phyloP scores from a whole-genome alignment of 2,329 filamentous ascomycete genomes.

The Aspergillus spinulosporus region DNA sequence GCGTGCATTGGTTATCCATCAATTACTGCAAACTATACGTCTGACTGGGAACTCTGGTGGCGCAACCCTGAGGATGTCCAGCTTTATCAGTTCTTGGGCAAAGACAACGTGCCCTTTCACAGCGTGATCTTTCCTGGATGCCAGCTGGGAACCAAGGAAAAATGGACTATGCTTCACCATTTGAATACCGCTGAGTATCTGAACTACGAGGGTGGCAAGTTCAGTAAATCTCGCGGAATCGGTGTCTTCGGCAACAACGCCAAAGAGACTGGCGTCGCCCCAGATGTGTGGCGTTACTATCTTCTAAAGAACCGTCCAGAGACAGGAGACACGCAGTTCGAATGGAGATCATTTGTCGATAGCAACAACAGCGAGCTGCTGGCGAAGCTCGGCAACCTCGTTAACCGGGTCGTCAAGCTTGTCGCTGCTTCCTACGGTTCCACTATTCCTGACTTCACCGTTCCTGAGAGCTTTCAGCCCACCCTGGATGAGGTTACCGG shows the following conservation, averaged over 20 bases:
- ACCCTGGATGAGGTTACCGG: slow-evolving; percentile 51
- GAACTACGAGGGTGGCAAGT: slow-evolving; percentile 86
- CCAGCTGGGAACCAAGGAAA: slow-evolving; percentile 75
- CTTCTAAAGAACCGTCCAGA: slow-evolving; percentile 64
- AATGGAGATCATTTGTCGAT: slow-evolving; percentile 80
- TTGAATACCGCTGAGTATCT: slow-evolving; percentile 87
- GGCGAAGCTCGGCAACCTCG: slow-evolving; percentile 71
- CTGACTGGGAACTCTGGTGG: too few species aligned
- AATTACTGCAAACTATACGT: too few species aligned
- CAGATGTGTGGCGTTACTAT: slow-evolving; percentile 94
- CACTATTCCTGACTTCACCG: slow-evolving; percentile 53
- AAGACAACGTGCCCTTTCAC: too few species aligned
- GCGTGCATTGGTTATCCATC: too few species aligned
- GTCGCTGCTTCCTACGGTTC: too few species aligned
- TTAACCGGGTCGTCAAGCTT: slow-evolving; percentile 68
- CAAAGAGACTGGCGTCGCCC: slow-evolving; percentile 77
- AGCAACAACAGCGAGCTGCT: slow-evolving; percentile 85
- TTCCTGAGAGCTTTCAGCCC: slow-evolving; percentile 41
- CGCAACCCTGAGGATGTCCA: too few species aligned
- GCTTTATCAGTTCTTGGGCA: too few species aligned
- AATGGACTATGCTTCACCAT: slow-evolving; percentile 87
- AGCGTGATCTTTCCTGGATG: too few species aligned
- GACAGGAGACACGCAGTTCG: slow-evolving; percentile 75
- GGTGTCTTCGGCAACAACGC: slow-evolving; percentile 91
- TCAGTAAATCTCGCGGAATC: slow-evolving; percentile 84